phyloP scores from a whole-genome alignment of 2,329 filamentous ascomycete species.

The Botrytis porri region DNA sequence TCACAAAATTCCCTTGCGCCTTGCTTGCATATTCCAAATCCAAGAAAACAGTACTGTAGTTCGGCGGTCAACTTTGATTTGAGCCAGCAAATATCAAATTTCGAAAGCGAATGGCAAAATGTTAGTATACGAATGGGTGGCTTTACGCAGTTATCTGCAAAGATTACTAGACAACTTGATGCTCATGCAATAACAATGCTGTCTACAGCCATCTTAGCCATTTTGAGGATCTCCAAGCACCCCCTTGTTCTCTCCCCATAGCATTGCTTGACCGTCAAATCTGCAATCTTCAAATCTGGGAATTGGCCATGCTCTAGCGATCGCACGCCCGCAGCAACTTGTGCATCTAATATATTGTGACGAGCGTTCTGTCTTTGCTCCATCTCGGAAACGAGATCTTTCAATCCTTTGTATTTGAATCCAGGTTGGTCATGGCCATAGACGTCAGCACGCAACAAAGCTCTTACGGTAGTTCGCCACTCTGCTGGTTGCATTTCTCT shows the following conservation, averaged over 20 bases:
- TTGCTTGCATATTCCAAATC: background rate
- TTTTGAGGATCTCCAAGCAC: slow-evolving; percentile 52
- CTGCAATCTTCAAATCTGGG: background rate
- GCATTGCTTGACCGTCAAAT: slow-evolving; percentile 32
- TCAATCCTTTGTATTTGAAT: slow-evolving; percentile 48
- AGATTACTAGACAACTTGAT: background rate
- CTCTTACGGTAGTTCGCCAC: slow-evolving; percentile 54
- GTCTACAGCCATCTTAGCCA: slow-evolving; percentile 53
- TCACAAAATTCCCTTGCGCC: no score
- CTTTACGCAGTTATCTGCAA: background rate
- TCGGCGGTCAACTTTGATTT: background rate
- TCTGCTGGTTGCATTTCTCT: slow-evolving; percentile 48
- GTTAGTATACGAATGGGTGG: no score
- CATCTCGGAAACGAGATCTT: slow-evolving; percentile 52
- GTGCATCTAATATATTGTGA: slow-evolving; percentile 50
- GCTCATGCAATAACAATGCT: slow-evolving; percentile 51
- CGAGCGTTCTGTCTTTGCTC: slow-evolving; percentile 49
- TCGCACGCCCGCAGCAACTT: slow-evolving; percentile 43
- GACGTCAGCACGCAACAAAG: slow-evolving; percentile 55
- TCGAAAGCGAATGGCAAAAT: background rate
- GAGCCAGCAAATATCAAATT: background rate
- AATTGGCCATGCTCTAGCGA: background rate
- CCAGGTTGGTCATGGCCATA: slow-evolving; percentile 46
- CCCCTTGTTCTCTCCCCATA: slow-evolving; percentile 39
- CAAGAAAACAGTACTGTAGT: background rate